Base-by-base conservation (phyloP, 192 early-diverging fungal species). In the Coemansia sp. region DNA sequence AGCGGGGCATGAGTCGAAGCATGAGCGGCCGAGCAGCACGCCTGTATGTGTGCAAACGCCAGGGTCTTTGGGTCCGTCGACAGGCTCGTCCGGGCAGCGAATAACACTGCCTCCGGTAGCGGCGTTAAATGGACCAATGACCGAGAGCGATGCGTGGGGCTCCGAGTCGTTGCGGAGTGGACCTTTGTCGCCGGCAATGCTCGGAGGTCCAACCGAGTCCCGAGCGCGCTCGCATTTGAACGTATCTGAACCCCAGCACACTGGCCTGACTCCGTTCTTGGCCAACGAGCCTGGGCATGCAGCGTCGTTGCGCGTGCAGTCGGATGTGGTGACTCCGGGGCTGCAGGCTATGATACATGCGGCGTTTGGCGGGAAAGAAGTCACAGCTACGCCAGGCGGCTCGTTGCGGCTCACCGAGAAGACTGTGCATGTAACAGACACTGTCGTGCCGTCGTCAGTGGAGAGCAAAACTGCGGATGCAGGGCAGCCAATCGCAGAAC, bases 141-240 rank as follows among this genome's bases (percentile, higher is more conserved):
- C 71, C 27, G 71, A 76, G 52, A 69, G 74, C 38, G 48, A 23
- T 7, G 59, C 51, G 22, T 90, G 88, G 88, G 85, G 83, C 26
- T 73, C 76, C 14, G 82, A 81, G 12, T 87, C 89, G 0, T 75
- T 92, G 27, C 84, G 90, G 18, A 85, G 84, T 67, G 90, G 89
- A 14, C 88, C 89, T 1, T 71, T 92, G 37, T 92, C 88, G 26
- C 90, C 90, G 4, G 88, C 90, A 7, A 92, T 92, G 88, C 74
- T 92, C 20, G 83, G 85, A 18, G 88, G 88, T 0, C 90, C 90
- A 1, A 65, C 72, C 7, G 65, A 43, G 47, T 41, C 48, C 43
- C 24, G 64, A 16, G 39, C 51, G 2, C 65, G 65, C 11, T 53
- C 69, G 10, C 62, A 71, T 1, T 24, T 79, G 61, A 68, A 71